phyloP scores from a whole-genome alignment of 306 rosid species.

The Luffa acutangula region DNA sequence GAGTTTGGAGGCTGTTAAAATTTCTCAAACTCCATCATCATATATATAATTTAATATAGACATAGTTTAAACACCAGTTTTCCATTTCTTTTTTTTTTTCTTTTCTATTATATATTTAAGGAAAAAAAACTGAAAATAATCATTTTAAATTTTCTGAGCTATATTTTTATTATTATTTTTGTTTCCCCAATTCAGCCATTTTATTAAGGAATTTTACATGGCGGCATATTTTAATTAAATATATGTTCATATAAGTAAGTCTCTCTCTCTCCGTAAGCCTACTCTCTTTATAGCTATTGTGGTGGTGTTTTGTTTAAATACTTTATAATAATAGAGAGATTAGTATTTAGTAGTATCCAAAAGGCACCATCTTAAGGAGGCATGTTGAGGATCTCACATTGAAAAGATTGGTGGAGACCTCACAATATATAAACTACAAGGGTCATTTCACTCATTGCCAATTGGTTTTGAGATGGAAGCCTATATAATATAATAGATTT shows the following conservation, averaged over 20 bases:
- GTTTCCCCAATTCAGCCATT: neutral
- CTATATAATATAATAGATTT: no score
- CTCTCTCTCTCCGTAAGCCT: neutral
- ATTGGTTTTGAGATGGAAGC: no score
- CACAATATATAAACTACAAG: no score
- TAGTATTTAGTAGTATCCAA: no score
- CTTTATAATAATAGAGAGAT: no score
- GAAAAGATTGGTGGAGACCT: no score
- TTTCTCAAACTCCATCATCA: neutral
- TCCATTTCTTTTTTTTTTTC: neutral
- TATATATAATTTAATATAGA: conserved; percentile 3
- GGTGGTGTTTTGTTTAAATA: no score
- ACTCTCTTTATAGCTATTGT: neutral
- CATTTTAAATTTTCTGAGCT: neutral
- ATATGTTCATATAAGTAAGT: neutral
- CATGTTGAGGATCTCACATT: no score
- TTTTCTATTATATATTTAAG: neutral
- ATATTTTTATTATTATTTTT: neutral
- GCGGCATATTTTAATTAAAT: neutral
- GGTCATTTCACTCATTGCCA: no score
- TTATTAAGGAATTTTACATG: neutral
- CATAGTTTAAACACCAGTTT: neutral
- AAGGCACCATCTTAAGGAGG: no score
- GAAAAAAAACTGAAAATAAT: conserved; percentile 1
- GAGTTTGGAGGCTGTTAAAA: conserved; percentile 63